Evolutionary conservation across 352 stramenopile species (phyloP).

Genomic region (Achlya hypogyna): DNA sequence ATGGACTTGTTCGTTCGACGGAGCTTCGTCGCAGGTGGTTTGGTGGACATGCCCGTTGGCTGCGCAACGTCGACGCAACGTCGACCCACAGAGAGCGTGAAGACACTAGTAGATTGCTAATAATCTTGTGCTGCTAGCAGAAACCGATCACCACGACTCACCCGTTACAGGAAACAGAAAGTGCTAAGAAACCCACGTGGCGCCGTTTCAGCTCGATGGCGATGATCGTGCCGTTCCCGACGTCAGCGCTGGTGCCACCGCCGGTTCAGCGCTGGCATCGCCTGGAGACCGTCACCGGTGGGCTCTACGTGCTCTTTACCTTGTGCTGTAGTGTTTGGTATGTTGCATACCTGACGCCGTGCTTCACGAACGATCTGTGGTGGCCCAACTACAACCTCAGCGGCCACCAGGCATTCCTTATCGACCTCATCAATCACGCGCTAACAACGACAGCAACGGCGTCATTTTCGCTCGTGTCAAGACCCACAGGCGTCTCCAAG

Average conservation of each 20-base stretch:
- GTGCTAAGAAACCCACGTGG: no score
- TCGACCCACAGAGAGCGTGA: no score
- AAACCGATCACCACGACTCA: no score
- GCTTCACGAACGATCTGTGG: not conserved
- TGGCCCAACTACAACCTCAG: not conserved
- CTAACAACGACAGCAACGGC: not conserved
- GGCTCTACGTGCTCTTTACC: not conserved
- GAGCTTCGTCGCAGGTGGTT: no score
- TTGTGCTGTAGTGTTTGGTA: not conserved
- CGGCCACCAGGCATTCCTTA: not conserved
- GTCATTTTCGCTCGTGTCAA: not conserved
- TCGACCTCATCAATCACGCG: not conserved
- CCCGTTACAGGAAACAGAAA: no score
- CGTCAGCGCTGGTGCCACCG: not conserved
- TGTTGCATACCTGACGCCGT: not conserved
- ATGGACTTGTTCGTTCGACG: no score
- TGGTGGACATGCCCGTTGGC: no score
- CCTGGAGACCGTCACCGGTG: not conserved
- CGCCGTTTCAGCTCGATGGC: no score
- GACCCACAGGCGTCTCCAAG: not conserved
- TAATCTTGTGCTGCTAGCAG: no score
- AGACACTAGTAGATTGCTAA: no score
- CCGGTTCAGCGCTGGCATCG: not conserved
- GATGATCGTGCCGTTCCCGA: no score
- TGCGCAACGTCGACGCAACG: no score